Percentiles rank a stretch among this genome's conserved stretches.
Evolutionary conservation across 768 basidiomycete genomes (phyloP).

Genomic region (Phallus indusiatus): DNA sequence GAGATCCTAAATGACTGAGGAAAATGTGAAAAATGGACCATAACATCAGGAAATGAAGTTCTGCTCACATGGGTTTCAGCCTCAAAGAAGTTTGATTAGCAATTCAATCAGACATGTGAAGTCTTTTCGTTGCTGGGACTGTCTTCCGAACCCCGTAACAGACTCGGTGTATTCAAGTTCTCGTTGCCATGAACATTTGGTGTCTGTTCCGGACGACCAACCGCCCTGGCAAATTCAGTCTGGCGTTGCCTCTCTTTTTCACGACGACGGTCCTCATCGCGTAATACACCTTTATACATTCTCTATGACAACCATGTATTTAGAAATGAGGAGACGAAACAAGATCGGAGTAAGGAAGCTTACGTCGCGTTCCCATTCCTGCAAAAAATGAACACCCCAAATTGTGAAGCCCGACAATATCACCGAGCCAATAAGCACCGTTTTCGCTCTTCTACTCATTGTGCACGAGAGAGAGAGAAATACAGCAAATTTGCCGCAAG

Average conservation of each 20-base stretch:
- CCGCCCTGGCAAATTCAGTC: conserved; percentile 51
- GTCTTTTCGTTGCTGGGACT: not conserved
- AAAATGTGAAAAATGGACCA: not conserved
- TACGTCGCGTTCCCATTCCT: conserved; percentile 76
- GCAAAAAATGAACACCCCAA: conserved; percentile 86
- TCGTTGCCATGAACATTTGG: conserved; percentile 22
- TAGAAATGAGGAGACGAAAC: not conserved
- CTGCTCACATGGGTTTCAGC: not conserved
- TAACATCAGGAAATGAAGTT: not conserved
- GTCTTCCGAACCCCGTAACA: not conserved
- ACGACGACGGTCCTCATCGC: conserved; percentile 74
- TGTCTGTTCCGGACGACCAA: conserved; percentile 50
- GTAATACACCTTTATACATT: conserved; percentile 87
- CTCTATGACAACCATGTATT: conserved; percentile 35
- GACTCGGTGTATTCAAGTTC: not conserved
- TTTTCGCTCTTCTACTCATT: conserved; percentile 47
- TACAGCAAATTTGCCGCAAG: not conserved
- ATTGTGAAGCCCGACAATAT: conserved; percentile 58
- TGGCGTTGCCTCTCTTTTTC: conserved; percentile 64
- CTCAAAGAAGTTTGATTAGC: not conserved
- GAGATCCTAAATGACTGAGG: not conserved
- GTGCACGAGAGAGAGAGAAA: not conserved
- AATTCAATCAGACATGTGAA: not conserved
- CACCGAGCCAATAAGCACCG: conserved; percentile 61
- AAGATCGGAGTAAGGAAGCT: conserved; percentile 9